These are phyloP conservation scores for Boeremia lycopersici DNA, from an alignment of 2,329 filamentous ascomycete species.

Conservation along the genomic window DNA sequence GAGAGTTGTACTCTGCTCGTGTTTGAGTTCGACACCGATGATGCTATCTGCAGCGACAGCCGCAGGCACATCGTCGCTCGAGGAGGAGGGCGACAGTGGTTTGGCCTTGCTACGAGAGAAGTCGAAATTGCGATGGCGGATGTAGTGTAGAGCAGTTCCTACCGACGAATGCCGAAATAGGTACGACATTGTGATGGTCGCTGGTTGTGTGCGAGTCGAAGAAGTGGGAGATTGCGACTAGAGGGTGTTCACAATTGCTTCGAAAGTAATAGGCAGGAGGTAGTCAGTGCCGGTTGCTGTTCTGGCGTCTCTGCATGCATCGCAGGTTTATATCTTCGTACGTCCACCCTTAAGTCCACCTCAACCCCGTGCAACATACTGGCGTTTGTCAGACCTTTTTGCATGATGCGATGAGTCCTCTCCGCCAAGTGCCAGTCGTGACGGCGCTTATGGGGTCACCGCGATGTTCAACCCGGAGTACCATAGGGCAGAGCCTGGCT, in stretches of 20 bases:
- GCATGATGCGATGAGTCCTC: neutral
- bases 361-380: slow-evolving; percentile 5
- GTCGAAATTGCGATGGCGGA: slow-evolving; percentile 29
- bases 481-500: slow-evolving; percentile 3
- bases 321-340: slow-evolving; percentile 4
- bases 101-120: slow-evolving; percentile 24
- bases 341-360: slow-evolving; percentile 9
- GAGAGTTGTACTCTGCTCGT: slow-evolving; percentile 33
- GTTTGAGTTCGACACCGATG: slow-evolving; percentile 25
- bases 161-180: slow-evolving; percentile 28
- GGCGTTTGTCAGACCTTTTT: slow-evolving; percentile 8
- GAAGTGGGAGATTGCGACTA: neutral
- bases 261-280: neutral
- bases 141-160: slow-evolving; percentile 26
- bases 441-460: slow-evolving; percentile 3
- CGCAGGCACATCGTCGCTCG: slow-evolving; percentile 25
- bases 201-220: neutral
- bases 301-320: slow-evolving; percentile 10
- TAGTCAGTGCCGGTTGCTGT: neutral
- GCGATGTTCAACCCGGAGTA: neutral
- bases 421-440: neutral
- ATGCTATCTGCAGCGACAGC: slow-evolving; percentile 18
- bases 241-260: neutral
- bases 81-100: slow-evolving; percentile 23
- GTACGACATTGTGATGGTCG: slow-evolving; percentile 24